A percentile compares a stretch with the other conserved stretches of the same genome.
phyloP scores from a whole-genome alignment of 2,329 filamentous ascomycete genomes.

The Paramyrothecium roridum region DNA sequence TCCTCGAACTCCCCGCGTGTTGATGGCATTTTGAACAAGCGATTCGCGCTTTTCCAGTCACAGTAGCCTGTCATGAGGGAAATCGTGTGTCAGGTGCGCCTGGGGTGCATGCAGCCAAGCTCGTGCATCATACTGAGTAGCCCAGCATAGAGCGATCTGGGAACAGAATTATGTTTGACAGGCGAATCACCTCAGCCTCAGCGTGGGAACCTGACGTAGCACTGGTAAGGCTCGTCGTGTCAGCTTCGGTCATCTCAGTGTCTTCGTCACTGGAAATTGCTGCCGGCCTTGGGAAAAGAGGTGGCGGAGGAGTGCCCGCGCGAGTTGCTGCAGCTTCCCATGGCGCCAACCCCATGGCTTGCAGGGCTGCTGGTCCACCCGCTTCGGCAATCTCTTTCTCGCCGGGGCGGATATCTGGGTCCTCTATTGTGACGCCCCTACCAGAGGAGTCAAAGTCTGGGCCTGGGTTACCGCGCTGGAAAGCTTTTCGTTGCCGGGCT shows the following conservation, averaged over 20 bases:
- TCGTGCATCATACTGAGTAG: constrained; percentile 18
- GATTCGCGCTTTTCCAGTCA: not conserved
- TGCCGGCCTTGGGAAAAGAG: constrained; percentile 4
- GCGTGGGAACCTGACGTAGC: constrained; percentile 29
- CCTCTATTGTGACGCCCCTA: constrained; percentile 44
- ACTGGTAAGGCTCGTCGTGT: constrained; percentile 20
- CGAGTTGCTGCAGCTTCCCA: constrained; percentile 38
- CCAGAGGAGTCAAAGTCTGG: constrained; percentile 56
- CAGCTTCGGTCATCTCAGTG: constrained; percentile 17
- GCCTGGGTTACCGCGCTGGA: constrained; percentile 49
- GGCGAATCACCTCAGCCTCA: constrained; percentile 49
- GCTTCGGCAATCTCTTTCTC: constrained; percentile 49
- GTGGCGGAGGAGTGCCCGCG: constrained; percentile 21
- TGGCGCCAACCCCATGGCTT: constrained; percentile 56
- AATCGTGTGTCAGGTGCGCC: not conserved
- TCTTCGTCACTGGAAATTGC: constrained; percentile 18
- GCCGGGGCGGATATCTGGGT: constrained; percentile 43
- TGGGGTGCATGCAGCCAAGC: not conserved
- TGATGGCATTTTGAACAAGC: not conserved
- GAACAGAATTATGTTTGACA: constrained; percentile 56
- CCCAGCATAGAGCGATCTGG: constrained; percentile 41
- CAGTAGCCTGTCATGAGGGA: not conserved
- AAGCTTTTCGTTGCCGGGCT: constrained; percentile 55
- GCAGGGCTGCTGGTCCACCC: constrained; percentile 46
- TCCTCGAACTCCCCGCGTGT: not conserved